These are phyloP conservation scores for Escallonia herrerae DNA, from an alignment of 129 eudicot species.

Conservation along the genomic window DNA sequence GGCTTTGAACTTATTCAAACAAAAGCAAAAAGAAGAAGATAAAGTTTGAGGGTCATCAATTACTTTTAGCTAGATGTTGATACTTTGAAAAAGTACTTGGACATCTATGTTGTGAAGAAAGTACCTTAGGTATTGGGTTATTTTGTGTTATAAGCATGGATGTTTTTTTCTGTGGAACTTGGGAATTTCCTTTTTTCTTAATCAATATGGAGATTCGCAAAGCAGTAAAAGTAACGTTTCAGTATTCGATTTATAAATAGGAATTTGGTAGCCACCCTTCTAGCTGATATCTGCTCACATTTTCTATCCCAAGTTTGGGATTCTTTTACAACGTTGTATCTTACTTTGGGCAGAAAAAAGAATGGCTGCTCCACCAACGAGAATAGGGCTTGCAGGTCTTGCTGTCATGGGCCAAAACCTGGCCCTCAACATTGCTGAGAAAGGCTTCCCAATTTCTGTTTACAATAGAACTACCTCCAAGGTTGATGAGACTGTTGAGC, in stretches of 20 bases:
- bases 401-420: conserved; percentile 87
- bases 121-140: background rate
- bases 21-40: too few species aligned
- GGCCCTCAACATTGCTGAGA: conserved; percentile 78
- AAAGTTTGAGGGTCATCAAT: background rate
- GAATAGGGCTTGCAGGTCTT: conserved; percentile 81
- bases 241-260: too few species aligned
- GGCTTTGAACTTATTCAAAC: too few species aligned
- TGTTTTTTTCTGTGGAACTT: too few species aligned
- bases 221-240: too few species aligned
- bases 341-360: conserved; percentile 8
- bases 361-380: conserved; percentile 52
- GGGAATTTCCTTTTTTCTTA: too few species aligned
- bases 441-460: conserved; percentile 73
- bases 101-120: background rate
- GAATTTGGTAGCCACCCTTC: too few species aligned
- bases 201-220: too few species aligned
- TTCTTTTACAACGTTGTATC: background rate
- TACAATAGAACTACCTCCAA: conserved; percentile 63
- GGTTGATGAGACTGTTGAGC: conserved; percentile 61
- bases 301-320: too few species aligned
- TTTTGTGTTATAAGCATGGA: background rate
- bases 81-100: background rate
- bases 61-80: background rate
- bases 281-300: too few species aligned